Evolutionary conservation across 2,329 filamentous ascomycete genomes (phyloP).

Genomic region (Diplodia intermedia): DNA sequence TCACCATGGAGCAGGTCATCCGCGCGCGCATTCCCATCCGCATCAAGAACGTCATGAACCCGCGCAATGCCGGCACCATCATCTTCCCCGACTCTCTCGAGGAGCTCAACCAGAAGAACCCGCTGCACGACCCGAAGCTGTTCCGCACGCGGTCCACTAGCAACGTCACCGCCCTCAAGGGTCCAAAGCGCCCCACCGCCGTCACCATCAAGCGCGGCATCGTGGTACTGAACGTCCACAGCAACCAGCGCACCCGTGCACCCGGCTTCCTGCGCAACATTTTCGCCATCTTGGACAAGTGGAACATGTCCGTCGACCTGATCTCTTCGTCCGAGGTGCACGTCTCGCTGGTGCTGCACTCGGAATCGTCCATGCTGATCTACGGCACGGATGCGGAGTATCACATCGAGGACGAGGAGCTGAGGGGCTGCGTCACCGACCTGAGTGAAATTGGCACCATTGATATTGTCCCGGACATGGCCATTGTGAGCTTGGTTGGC

Average conservation of each 20-base stretch:
- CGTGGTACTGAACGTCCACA: conserved; percentile 96
- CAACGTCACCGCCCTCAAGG: conserved; percentile 55
- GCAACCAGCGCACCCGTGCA: conserved; percentile 93
- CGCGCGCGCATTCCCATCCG: conserved; percentile 81
- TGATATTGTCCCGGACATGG: conserved; percentile 89
- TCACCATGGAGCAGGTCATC: conserved; percentile 95
- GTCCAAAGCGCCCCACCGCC: conserved; percentile 61
- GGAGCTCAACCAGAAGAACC: conserved; percentile 60
- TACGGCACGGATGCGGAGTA: conserved; percentile 51
- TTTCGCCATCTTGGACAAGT: conserved; percentile 86
- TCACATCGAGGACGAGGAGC: conserved; percentile 55
- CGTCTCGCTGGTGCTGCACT: conserved; percentile 95
- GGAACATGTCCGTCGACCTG: conserved; percentile 89
- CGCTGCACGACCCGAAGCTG: conserved; percentile 65
- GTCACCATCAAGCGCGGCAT: conserved; percentile 98
- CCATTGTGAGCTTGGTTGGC: conserved; percentile 92
- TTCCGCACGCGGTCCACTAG: conserved; percentile 55
- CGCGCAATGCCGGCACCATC: conserved; percentile 77
- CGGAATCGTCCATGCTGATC: conserved; percentile 65
- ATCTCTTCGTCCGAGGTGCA: conserved; percentile 98
- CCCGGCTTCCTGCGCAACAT: conserved; percentile 96
- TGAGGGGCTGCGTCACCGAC: conserved; percentile 66
- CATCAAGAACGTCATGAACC: conserved; percentile 93
- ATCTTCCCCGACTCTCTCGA: conserved; percentile 77
- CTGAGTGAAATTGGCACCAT: conserved; percentile 85